Base-by-base conservation (phyloP, 1,284 basidiomycete species). In the Ustilago nuda region DNA sequence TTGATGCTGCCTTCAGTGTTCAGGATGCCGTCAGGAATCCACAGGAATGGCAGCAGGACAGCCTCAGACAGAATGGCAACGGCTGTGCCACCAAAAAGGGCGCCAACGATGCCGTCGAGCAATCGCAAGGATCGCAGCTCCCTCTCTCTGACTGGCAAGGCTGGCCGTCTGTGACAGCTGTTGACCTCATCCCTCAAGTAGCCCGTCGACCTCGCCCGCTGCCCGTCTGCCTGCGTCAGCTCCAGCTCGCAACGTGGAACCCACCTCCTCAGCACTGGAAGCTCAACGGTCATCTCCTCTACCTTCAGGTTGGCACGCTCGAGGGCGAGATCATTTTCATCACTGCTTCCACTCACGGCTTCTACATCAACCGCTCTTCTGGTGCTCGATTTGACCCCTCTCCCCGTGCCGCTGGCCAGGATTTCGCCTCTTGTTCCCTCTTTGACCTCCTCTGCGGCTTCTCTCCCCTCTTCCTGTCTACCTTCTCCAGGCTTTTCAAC, bases 191-290 rank as follows among this genome's bases (percentile, higher is more conserved):
- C 33, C 86, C 87, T 41, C 67, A 79, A 7, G 76, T 77, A 4
- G 78, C 81, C 12, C 75, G 78, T 27, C 54, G 71, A 27, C 83
- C 74, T 50, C 80, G 83, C 19, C 37, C 72, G 79, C 66, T 87
- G 81, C 76, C 85, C 77, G 30, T 78, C 72, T 85, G 79, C 83
- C 86, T 90, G 46, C 87, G 87, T 67, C 83, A 87, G n/a, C 86
- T 89, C 67, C 86, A 87, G 67, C 82, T 90, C 56, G 88, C 89
- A 32, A 87, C 87, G n/a, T 90, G 89, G 89, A 89, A 89, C 82
- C 89, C 89, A 30, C 89, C 89, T 33, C 88, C 89, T 8, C 88
- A 89, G 30, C 88, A 89, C 72, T 85, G 87, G 41, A 88, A 88
- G 48, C 87, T 89, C 46, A 84, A 87, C 56, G 89, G 89, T 41